Conservation (phyloP, 257 asterid species). For the Solanum appendiculatum region DNA sequence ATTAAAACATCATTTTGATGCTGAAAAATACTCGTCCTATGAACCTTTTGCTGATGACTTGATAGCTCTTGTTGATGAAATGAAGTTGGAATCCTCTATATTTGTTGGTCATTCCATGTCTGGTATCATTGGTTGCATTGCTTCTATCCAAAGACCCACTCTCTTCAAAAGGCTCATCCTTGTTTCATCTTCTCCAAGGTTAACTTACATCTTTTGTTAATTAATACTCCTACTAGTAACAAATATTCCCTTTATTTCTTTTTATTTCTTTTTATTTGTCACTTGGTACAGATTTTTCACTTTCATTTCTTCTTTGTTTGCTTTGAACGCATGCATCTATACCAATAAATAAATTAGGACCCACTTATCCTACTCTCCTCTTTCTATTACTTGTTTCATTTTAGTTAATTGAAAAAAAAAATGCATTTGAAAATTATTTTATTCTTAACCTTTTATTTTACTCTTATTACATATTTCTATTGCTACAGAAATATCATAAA, state of each 20-base stretch:
- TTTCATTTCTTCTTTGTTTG: background rate
- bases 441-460: background rate
- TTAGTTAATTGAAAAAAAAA: background rate
- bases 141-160: conserved; percentile 62
- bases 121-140: conserved; percentile 80
- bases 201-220: too few species aligned
- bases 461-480: background rate
- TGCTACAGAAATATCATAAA: background rate
- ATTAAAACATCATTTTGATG: conserved; percentile 41
- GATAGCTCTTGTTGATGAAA: conserved; percentile 46
- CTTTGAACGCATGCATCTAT: background rate
- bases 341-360: background rate
- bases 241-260: too few species aligned
- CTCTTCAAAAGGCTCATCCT: conserved; percentile 56
- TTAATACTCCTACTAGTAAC: too few species aligned
- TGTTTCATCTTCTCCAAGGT: conserved; percentile 75
- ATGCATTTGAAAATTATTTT: background rate
- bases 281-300: background rate
- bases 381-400: background rate
- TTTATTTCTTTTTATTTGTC: too few species aligned
- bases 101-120: conserved; percentile 95
- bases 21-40: conserved; percentile 36
- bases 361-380: background rate
- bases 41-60: conserved; percentile 72
- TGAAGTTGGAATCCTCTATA: conserved; percentile 40